A percentile compares a stretch with the other conserved stretches of the same genome.
These are phyloP conservation scores for Entelexis paramagnoliae DNA, from an alignment of 1,139 yeast species.

Conservation along the genomic window DNA sequence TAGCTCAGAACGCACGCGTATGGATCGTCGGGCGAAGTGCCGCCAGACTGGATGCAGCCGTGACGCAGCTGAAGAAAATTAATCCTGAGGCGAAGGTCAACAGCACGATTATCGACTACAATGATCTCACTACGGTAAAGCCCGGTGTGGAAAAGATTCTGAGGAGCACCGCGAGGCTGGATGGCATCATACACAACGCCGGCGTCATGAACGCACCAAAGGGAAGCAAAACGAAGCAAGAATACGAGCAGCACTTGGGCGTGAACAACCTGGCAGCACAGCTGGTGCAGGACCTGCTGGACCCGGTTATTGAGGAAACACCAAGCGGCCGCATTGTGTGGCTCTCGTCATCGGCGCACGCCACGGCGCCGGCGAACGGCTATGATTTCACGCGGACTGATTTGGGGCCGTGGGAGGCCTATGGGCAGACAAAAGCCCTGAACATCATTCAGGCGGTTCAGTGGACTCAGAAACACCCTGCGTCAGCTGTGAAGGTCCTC, in stretches of 20 bases:
- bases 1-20: conserved; percentile 38
- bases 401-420: neutral
- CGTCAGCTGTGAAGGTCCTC: conserved; percentile 33
- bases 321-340: conserved; percentile 37
- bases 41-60: conserved; percentile 33
- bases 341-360: conserved; percentile 39
- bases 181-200: conserved; percentile 32
- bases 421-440: neutral
- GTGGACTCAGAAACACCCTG: conserved; percentile 36
- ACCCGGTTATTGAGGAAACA: conserved; percentile 33
- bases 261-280: conserved; percentile 45
- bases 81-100: conserved; percentile 26
- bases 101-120: conserved; percentile 34
- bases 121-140: conserved; percentile 39
- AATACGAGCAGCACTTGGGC: conserved; percentile 43
- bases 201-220: conserved; percentile 42
- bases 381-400: neutral
- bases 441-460: conserved; percentile 34
- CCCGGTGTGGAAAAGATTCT: conserved; percentile 35
- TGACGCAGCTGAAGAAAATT: conserved; percentile 29
- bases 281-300: conserved; percentile 40
- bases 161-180: conserved; percentile 23
- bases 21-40: conserved; percentile 37
- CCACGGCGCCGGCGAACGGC: conserved; percentile 28
- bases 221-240: conserved; percentile 37